Evolutionary conservation across 257 asterid genomes (phyloP).

Genomic region (Lithospermum erythrorhizon): DNA sequence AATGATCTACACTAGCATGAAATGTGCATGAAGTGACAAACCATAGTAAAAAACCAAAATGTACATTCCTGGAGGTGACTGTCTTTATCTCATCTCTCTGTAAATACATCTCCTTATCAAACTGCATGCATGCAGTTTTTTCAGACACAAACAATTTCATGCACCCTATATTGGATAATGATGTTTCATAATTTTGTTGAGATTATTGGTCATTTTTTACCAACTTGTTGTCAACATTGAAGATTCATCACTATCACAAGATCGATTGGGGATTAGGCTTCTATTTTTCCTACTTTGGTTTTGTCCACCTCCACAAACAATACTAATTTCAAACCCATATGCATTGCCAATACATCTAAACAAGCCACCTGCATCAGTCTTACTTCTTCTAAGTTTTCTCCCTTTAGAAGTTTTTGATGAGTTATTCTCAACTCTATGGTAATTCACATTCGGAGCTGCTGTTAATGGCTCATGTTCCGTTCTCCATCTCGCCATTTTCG

Average conservation of each 20-base stretch:
- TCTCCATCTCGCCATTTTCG: conserved; percentile 66
- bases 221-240: not conserved
- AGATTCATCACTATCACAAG: not conserved
- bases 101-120: too few species aligned
- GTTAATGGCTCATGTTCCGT: conserved; percentile 41
- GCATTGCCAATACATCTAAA: conserved; percentile 40
- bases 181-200: too few species aligned
- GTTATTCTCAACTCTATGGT: not conserved
- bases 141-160: too few species aligned
- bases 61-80: too few species aligned
- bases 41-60: too few species aligned
- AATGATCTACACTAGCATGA: too few species aligned
- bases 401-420: not conserved
- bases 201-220: not conserved
- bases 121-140: too few species aligned
- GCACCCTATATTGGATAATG: too few species aligned
- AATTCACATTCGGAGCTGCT: conserved; percentile 1
- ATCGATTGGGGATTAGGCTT: not conserved
- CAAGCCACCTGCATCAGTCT: conserved; percentile 6
- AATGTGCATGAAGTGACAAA: too few species aligned
- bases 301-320: conserved; percentile 26
- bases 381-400: not conserved
- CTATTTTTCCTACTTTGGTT: not conserved
- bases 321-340: conserved; percentile 38
- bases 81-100: too few species aligned